These are phyloP conservation scores for Cryptococcus hybrid DNA, from an alignment of 1,284 basidiomycete species.

Conservation along the genomic window DNA sequence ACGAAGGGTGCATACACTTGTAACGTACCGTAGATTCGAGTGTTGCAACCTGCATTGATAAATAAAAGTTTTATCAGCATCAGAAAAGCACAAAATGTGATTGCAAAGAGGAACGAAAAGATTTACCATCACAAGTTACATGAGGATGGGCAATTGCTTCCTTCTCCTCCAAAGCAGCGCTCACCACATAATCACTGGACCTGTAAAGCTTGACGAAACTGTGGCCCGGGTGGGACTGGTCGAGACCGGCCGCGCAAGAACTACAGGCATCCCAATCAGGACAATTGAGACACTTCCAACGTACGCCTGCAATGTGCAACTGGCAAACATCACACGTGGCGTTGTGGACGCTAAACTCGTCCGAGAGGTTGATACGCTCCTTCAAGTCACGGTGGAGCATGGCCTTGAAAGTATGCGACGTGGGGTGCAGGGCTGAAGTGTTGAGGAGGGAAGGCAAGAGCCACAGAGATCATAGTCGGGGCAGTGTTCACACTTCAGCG, in stretches of 20 bases:
- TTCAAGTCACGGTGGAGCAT: slow-evolving; percentile 46
- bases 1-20: slow-evolving; percentile 73
- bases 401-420: slow-evolving; percentile 41
- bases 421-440: slow-evolving; percentile 39
- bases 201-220: slow-evolving; percentile 67
- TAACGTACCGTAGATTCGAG: slow-evolving; percentile 18
- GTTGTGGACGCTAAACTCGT: slow-evolving; percentile 26
- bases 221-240: slow-evolving; percentile 70
- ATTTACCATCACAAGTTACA: slow-evolving; percentile 45
- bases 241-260: slow-evolving; percentile 65
- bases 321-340: slow-evolving; percentile 45
- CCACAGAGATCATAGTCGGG: slow-evolving; percentile 47
- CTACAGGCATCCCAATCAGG: slow-evolving; percentile 59
- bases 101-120: no score
- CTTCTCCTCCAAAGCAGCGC: slow-evolving; percentile 49
- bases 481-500: slow-evolving; percentile 46
- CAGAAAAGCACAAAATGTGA: no score
- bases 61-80: no score
- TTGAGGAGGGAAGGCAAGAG: slow-evolving; percentile 41
- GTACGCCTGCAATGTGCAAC: slow-evolving; percentile 39
- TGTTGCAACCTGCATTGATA: slow-evolving; percentile 44
- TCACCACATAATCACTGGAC: slow-evolving; percentile 53
- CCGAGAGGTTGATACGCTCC: slow-evolving; percentile 33
- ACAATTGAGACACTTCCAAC: slow-evolving; percentile 50
- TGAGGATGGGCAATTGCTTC: slow-evolving; percentile 47